Evolutionary conservation across 1,284 basidiomycete species (phyloP), one percentile per base, ranked within the genome.

Genomic region (Tremellales sp.): DNA sequence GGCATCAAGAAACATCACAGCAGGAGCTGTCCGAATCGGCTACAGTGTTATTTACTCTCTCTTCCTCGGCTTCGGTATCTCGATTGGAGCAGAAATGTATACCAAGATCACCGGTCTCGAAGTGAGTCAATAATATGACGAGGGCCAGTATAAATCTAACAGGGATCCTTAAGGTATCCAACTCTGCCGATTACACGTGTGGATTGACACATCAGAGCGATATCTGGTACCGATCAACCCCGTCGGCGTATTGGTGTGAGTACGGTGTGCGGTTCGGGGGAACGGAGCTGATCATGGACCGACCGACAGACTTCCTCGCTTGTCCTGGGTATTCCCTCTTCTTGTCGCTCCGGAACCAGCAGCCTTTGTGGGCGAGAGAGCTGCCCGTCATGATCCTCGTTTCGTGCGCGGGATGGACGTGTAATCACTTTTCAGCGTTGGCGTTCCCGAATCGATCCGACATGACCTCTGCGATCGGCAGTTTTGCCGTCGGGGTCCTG

Each of bases 11-110:
- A 85, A 85, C 53, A 84, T 92, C 60, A 81, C 88, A 16, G 79
- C 86, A 0, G 87, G 88, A n/a, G 84, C 86, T 18, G 89, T 93
- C 31, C 80, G 88, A 32, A 76, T 93, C 18, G 86, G 87, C 50
- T 93, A 87, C 64, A 82, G 87, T 48, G 68, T 72, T 50, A 65
- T 70, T 40, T 73, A 73, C 58, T 70, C 69, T 26, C 76, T 88
- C 24, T 87, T 87, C 75, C 77, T 89, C 16, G 86, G 86, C 1
- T 91, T 91, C 62, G 87, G 88, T 5, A 79, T 90, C 16, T 81
- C 85, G 1, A 87, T 90, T 51, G 86, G 86, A 10, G 82, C 81
- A 1, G 78, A 84, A 47, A 63, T 85, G 9, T 91, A 81, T 62
- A 72, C 79, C 47, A 77, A 76, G 48, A 77, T 86, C 33, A 77